phyloP scores from a whole-genome alignment of 768 basidiomycete genomes.

The Hericium coralloides region DNA sequence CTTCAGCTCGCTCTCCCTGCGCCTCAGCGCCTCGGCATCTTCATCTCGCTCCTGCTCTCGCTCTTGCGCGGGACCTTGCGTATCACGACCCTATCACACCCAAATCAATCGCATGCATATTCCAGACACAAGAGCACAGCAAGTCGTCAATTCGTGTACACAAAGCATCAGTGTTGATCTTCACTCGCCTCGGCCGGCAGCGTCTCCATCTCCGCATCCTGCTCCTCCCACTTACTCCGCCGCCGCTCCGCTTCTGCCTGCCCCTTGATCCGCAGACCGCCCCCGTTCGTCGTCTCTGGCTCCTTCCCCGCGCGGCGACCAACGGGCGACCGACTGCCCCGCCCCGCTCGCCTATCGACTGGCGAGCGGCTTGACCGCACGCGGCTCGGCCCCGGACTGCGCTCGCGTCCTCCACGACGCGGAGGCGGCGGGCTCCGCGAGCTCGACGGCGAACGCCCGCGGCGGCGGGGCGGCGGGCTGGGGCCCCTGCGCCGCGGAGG shows the following conservation, averaged over 20 bases:
- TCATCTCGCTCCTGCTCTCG: too few species aligned
- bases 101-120: not conserved
- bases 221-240: constrained; percentile 43
- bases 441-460: not conserved
- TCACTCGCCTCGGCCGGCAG: too few species aligned
- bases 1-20: constrained; percentile 71
- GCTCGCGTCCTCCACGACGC: not conserved
- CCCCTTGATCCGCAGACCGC: constrained; percentile 70
- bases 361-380: too few species aligned
- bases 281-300: constrained; percentile 23
- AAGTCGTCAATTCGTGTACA: too few species aligned
- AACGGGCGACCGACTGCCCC: too few species aligned
- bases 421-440: not conserved
- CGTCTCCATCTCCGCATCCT: constrained; percentile 5
- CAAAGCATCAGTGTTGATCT: too few species aligned
- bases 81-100: too few species aligned
- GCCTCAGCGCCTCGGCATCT: constrained; percentile 41
- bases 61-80: too few species aligned
- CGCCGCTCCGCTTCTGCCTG: constrained; percentile 47
- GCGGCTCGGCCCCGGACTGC: not conserved
- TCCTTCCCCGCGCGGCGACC: constrained; percentile 1
- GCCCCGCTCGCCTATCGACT: too few species aligned
- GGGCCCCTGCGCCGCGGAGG: constrained; percentile 29
- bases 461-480: constrained; percentile 22
- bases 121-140: too few species aligned